Evolutionary conservation across 306 rosid species (phyloP), one percentile per base, ranked within the genome.

Genomic region (Hippophae tibetana): DNA sequence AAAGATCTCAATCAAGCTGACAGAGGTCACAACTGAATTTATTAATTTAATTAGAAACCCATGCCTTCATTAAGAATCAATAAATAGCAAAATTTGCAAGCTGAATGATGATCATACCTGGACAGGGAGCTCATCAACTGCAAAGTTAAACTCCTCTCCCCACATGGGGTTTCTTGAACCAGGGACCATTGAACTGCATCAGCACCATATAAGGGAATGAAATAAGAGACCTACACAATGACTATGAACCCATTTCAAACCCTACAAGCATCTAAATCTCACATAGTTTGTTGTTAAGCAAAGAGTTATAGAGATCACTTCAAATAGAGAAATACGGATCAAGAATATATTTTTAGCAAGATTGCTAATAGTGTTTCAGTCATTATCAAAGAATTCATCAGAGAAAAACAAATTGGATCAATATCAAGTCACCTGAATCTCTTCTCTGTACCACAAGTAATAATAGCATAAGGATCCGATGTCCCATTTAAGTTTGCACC

Each of bases 121-220:
- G 47, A 83, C 98, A 61, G 98, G 98, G 68, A 92, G 93, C 80
- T 92, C 95, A 58, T 92, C 96, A 55, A 83, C 96, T 59, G 86
- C 76, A 81, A 92, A 92, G 81, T 87, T 82, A 75, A 92, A 92
- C 78, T 87, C 98, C 83, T 92, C 98, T 4, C 98, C 98, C 98
- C 98, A 92, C 98, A 87, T 81, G 58, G 98, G 98, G 83, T 92
- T 92, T 84, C 98, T 87, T 68, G 95, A 92, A 82, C 98, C 95
- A 63, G 98, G 98, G 76, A 92, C 85, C 98, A 92, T 92, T 61
- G 98, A 92, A 75, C 98, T 92, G 87, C 84, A 76, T 44, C 56
- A 48, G 75, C 67, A 68, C 72, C 47, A 79, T 43, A 13, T 55
- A 25, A 52, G 42, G 38, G 25, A 53, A 53, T 53, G 9, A 53